Conservation (phyloP, 148 eudicot species). For the Cornus kousa region DNA sequence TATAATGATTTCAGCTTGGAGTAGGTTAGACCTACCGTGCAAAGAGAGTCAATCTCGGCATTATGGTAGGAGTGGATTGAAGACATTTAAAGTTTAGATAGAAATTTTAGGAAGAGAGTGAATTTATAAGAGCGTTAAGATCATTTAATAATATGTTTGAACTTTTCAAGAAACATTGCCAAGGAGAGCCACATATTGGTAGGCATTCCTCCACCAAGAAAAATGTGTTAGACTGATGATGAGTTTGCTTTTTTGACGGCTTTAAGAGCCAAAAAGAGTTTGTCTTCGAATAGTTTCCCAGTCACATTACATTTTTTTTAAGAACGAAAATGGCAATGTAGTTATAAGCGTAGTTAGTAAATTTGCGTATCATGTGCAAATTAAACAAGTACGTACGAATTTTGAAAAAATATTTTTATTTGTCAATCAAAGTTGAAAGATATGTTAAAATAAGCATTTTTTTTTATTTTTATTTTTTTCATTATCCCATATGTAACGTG, state of each 20-base stretch:
- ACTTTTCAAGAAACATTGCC: neutral
- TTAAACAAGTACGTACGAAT: too few relatives aligned
- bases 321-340: too few relatives aligned
- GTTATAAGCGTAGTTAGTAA: too few relatives aligned
- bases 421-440: too few relatives aligned
- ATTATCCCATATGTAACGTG: too few relatives aligned
- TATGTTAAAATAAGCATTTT: too few relatives aligned
- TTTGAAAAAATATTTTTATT: too few relatives aligned
- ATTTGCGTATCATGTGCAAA: too few relatives aligned
- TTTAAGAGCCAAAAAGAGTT: neutral
- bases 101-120: neutral
- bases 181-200: neutral
- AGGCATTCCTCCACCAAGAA: neutral
- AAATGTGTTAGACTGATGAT: neutral
- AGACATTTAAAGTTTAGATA: too few relatives aligned
- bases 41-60: neutral
- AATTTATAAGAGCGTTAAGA: neutral
- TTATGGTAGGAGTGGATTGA: neutral
- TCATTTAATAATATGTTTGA: neutral
- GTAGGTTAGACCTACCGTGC: neutral
- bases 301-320: neutral
- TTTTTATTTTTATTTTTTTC: too few relatives aligned
- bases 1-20: too few relatives aligned
- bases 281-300: too few relatives aligned
- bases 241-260: neutral